phyloP scores from a whole-genome alignment of 371 early-diverging fungal genomes.

The Mucor plumbeus region DNA sequence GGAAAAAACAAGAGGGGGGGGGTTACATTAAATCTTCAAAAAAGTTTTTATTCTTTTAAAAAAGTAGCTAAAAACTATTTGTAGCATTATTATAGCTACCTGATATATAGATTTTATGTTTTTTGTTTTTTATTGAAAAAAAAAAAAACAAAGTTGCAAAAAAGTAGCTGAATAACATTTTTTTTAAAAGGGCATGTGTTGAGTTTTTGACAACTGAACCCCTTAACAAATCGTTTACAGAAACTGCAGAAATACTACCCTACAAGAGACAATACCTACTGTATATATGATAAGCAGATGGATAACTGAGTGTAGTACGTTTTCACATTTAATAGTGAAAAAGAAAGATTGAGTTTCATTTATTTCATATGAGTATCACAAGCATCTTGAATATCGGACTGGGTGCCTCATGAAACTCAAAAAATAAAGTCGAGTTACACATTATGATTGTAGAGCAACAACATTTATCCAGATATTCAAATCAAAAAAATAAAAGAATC shows the following conservation, averaged over 20 bases:
- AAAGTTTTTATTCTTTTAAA: too few relatives aligned
- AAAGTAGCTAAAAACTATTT: too few relatives aligned
- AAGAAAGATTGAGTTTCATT: not conserved
- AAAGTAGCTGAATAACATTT: too few relatives aligned
- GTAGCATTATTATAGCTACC: too few relatives aligned
- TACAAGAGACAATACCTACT: not conserved
- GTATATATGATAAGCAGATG: not conserved
- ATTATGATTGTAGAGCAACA: not conserved
- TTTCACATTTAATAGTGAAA: not conserved
- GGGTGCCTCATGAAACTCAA: not conserved
- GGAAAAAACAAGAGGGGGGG: too few relatives aligned
- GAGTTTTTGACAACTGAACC: not conserved
- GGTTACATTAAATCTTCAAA: too few relatives aligned
- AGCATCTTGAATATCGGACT: not conserved
- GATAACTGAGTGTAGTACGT: not conserved
- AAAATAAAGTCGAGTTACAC: not conserved
- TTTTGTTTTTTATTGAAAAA: too few relatives aligned
- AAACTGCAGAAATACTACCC: not conserved
- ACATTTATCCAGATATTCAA: not conserved
- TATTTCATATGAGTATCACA: not conserved
- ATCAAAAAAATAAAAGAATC: too few relatives aligned
- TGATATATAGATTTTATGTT: too few relatives aligned
- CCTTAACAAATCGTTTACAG: not conserved
- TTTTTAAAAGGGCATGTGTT: too few relatives aligned
- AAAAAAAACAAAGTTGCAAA: too few relatives aligned